Evolutionary conservation across 768 basidiomycete species (phyloP), one percentile per base, ranked within the genome.

Genomic region (Suillus subaureus): DNA sequence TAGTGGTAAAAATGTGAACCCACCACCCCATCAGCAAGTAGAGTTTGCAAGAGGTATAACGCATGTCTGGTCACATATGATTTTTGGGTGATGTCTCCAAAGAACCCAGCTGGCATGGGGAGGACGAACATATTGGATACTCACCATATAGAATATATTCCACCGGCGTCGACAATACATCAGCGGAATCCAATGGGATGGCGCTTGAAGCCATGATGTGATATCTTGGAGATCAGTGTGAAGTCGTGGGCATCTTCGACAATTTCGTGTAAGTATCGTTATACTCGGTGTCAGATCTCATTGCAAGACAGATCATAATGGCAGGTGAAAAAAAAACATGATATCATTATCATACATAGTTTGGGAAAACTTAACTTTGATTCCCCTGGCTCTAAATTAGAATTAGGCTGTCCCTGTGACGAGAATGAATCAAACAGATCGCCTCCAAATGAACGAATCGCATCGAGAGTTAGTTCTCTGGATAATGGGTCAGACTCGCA

Each of bases 11-110:
- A 15, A 7, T 26, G 43, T 21, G 21, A 52, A 65, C 58, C 51
- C 40, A 65, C 64, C 18, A 65, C 58, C 16, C 61, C 64, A 43
- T 33, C 5, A 33, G 33, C 4, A 33, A 6, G 33, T 33, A 33
- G 33, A 33, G 33, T 33, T 33, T 33, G 57, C 64, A 47, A 65
- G 58, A 49, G 26, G 33, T 33, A 33, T 33, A 6, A 33, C 33
- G 6, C 33, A 33, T 6, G 33, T 6, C 6, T 33, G 33, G 33
- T 33, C n/a, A n/a, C n/a, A n/a, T n/a, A n/a, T n/a, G n/a, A n/a
- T n/a, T n/a, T n/a, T n/a, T n/a, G n/a, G n/a, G n/a, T n/a, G n/a
- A n/a, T n/a, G n/a, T n/a, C n/a, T n/a, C n/a, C n/a, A n/a, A n/a
- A n/a, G n/a, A n/a, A n/a, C n/a, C n/a, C n/a, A n/a, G n/a, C n/a